Evolutionary conservation across 805 yeast species (phyloP).

Genomic region (Ogataea paraovalis): DNA sequence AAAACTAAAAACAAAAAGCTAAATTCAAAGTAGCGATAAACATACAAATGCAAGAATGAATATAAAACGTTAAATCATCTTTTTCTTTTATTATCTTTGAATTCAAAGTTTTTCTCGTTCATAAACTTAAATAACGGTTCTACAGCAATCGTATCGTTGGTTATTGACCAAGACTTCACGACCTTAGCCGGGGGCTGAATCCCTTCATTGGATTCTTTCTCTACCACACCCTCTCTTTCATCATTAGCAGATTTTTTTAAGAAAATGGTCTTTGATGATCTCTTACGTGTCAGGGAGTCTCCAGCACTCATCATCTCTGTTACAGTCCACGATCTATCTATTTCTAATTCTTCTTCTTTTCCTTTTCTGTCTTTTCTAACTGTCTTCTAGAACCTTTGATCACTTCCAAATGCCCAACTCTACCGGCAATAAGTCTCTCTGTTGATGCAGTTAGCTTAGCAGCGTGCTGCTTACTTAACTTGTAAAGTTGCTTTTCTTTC

Average conservation of each 20-base stretch:
- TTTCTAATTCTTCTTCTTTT: slow-evolving; percentile 17
- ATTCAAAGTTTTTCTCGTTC: slow-evolving; percentile 34
- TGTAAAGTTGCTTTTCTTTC: slow-evolving; percentile 42
- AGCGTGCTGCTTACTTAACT: slow-evolving; percentile 53
- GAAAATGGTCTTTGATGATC: no score
- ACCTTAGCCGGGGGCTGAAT: background rate
- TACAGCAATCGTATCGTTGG: slow-evolving; percentile 16
- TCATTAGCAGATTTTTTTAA: no score
- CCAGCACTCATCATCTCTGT: background rate
- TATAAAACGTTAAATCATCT: background rate
- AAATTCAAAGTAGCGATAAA: background rate
- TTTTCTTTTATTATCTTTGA: slow-evolving; percentile 30
- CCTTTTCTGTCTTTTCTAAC: slow-evolving; percentile 58
- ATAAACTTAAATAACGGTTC: slow-evolving; percentile 28
- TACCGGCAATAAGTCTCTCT: slow-evolving; percentile 79
- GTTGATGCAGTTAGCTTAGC: slow-evolving; percentile 58
- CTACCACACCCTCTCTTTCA: background rate
- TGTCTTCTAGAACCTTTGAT: slow-evolving; percentile 88
- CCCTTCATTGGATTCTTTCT: background rate
- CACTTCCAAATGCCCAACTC: slow-evolving; percentile 92
- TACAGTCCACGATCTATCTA: no score
- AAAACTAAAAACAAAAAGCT: background rate
- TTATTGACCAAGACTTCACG: slow-evolving; percentile 22
- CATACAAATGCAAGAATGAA: background rate
- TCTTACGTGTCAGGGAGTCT: no score